Evolutionary conservation across 306 rosid species (phyloP).

Genomic region (Corylus americana): DNA sequence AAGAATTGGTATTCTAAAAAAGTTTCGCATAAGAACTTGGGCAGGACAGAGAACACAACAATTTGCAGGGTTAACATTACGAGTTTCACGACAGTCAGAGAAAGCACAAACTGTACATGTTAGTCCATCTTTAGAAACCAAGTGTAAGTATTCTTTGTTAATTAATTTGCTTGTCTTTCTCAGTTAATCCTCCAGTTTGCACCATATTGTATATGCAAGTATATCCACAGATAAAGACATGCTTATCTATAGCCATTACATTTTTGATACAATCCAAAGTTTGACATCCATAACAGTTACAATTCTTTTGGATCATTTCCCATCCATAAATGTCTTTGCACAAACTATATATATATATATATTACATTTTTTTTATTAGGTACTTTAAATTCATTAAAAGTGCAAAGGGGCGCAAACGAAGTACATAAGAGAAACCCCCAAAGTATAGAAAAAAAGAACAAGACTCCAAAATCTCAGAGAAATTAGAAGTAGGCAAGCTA

Average conservation of each 20-base stretch:
- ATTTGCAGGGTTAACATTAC: slow-evolving; percentile 40
- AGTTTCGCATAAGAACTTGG: slow-evolving; percentile 53
- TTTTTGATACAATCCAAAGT: background rate
- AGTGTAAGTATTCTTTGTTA: slow-evolving; percentile 43
- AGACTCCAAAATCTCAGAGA: too few species aligned
- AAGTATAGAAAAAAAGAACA: too few species aligned
- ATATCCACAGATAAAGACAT: background rate
- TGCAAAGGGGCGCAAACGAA: too few species aligned
- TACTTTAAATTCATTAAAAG: too few species aligned
- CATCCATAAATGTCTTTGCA: background rate
- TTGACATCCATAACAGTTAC: background rate
- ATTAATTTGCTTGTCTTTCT: background rate
- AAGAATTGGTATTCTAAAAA: slow-evolving; percentile 39
- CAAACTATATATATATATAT: background rate
- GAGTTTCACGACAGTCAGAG: slow-evolving; percentile 30
- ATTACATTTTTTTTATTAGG: background rate
- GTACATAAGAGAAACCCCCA: too few species aligned
- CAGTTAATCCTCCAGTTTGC: background rate
- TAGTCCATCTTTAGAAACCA: slow-evolving; percentile 34
- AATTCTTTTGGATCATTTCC: background rate
- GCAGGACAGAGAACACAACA: slow-evolving; percentile 43
- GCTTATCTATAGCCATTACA: background rate
- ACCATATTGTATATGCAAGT: background rate
- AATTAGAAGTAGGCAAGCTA: too few species aligned
- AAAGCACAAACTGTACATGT: slow-evolving; percentile 29